phyloP scores from a whole-genome alignment of 228 moss, liverwort and hornwort genomes.

The Sphagnum fallax region DNA sequence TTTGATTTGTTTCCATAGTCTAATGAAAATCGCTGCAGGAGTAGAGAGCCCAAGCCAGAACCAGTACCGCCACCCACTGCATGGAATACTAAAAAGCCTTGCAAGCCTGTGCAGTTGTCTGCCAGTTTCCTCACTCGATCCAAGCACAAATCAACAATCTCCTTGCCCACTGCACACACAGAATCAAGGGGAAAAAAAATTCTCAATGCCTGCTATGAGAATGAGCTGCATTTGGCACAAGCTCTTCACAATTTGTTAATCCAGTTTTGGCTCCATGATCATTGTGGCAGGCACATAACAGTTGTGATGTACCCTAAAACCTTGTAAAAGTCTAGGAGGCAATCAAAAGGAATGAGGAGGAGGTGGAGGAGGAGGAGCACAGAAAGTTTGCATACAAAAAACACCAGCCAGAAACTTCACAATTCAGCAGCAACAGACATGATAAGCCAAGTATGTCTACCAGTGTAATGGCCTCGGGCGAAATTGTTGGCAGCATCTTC shows the following conservation, averaged over 20 bases:
- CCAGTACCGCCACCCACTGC: slow-evolving; percentile 51
- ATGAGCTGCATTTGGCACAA: no score
- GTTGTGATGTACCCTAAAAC: no score
- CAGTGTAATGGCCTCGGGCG: slow-evolving; percentile 44
- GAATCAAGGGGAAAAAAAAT: no score
- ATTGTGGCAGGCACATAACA: no score
- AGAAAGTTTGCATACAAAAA: no score
- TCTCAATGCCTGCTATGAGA: no score
- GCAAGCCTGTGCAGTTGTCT: slow-evolving; percentile 52
- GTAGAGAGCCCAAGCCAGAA: slow-evolving; percentile 35
- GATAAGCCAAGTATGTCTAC: slow-evolving; percentile 6
- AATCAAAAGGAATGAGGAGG: no score
- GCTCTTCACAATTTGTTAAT: no score
- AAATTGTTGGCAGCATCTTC: slow-evolving; percentile 54
- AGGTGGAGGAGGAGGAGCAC: neutral
- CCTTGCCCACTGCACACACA: slow-evolving; percentile 39
- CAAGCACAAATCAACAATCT: slow-evolving; percentile 51
- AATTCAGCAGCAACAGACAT: neutral
- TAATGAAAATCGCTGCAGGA: slow-evolving; percentile 41
- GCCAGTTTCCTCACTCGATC: slow-evolving; percentile 52
- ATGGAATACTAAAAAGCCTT: slow-evolving; percentile 47
- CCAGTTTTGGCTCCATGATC: no score
- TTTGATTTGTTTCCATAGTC: slow-evolving; percentile 67
- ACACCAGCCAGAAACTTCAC: no score
- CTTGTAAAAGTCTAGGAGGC: no score